Percentiles rank a stretch among this genome's conserved stretches.
These are phyloP conservation scores for Xylariaceae sp. DNA, from an alignment of 2,329 filamentous ascomycete genomes.

Conservation along the genomic window DNA sequence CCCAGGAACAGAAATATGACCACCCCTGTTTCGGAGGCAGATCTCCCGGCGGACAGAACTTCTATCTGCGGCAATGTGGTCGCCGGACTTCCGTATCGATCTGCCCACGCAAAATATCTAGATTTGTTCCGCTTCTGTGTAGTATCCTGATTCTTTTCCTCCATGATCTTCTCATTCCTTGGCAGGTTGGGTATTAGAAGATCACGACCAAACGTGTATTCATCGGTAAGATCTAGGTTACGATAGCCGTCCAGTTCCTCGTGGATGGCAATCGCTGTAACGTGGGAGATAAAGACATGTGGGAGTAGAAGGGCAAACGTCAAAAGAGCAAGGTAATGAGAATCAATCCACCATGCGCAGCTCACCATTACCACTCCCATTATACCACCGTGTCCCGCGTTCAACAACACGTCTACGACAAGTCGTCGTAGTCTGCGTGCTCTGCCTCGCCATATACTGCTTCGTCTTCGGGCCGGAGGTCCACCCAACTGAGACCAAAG, in stretches of 20 bases:
- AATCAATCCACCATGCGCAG: slow-evolving; percentile 7
- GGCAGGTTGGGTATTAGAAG: no score
- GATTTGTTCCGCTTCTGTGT: background rate
- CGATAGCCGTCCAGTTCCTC: background rate
- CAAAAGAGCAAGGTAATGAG: background rate
- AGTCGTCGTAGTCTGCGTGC: slow-evolving; percentile 25
- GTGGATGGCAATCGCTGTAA: background rate
- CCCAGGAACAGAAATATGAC: slow-evolving; percentile 2
- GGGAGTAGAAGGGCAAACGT: background rate
- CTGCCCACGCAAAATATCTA: background rate
- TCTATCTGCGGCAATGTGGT: background rate
- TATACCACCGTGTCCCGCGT: slow-evolving; percentile 12
- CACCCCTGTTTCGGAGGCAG: slow-evolving; percentile 16
- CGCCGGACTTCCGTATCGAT: background rate
- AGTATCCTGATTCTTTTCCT: background rate
- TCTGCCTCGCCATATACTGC: slow-evolving; percentile 30
- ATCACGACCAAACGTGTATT: background rate
- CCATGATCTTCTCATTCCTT: background rate
- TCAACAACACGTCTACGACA: slow-evolving; percentile 27
- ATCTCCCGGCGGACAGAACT: slow-evolving; percentile 9
- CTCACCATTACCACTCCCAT: slow-evolving; percentile 6
- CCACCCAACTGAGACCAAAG: slow-evolving; percentile 3
- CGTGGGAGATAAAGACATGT: background rate
- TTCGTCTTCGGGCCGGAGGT: slow-evolving; percentile 25
- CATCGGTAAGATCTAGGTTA: background rate